Percentiles rank a stretch among this genome's conserved stretches.
Conservation (phyloP, 2,329 filamentous ascomycete species). For the Aspergillus tubingensis region DNA sequence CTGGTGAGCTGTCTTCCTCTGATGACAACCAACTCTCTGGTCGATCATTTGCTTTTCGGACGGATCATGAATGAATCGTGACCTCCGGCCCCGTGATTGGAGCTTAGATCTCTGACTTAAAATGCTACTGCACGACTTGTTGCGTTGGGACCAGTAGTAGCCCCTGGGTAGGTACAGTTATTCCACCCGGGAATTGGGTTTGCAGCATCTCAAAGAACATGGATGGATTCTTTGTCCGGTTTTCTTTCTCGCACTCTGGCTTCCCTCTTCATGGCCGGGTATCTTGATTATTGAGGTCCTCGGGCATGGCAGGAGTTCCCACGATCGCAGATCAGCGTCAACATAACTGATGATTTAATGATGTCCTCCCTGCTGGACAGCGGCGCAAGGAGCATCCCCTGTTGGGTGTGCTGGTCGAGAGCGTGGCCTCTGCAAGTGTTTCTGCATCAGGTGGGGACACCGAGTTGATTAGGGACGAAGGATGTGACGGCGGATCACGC, state of each 20-base stretch:
- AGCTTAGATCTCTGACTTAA: slow-evolving; percentile 10
- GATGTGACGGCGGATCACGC: slow-evolving; percentile 38
- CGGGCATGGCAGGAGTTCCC: background rate
- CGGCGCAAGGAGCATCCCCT: slow-evolving; percentile 18
- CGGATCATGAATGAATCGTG: slow-evolving; percentile 22
- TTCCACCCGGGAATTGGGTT: background rate
- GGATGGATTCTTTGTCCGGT: background rate
- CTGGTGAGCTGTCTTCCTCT: slow-evolving; percentile 23
- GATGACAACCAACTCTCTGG: slow-evolving; percentile 19
- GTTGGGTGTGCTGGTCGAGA: slow-evolving; percentile 32
- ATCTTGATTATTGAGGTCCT: background rate
- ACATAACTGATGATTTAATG: background rate
- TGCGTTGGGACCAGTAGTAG: slow-evolving; percentile 8
- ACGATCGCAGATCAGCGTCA: background rate
- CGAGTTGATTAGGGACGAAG: slow-evolving; percentile 28
- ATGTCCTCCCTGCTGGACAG: slow-evolving; percentile 7
- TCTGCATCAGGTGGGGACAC: slow-evolving; percentile 32
- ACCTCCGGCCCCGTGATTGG: slow-evolving; percentile 19
- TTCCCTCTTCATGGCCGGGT: background rate
- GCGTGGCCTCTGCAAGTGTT: slow-evolving; percentile 39
- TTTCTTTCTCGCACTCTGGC: no score
- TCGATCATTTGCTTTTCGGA: slow-evolving; percentile 24
- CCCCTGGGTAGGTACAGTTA: slow-evolving; percentile 1
- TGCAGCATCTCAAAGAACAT: background rate
- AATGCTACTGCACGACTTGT: slow-evolving; percentile 24